phyloP scores from a whole-genome alignment of 2,329 filamentous ascomycete species.

The Xylaria sp. region DNA sequence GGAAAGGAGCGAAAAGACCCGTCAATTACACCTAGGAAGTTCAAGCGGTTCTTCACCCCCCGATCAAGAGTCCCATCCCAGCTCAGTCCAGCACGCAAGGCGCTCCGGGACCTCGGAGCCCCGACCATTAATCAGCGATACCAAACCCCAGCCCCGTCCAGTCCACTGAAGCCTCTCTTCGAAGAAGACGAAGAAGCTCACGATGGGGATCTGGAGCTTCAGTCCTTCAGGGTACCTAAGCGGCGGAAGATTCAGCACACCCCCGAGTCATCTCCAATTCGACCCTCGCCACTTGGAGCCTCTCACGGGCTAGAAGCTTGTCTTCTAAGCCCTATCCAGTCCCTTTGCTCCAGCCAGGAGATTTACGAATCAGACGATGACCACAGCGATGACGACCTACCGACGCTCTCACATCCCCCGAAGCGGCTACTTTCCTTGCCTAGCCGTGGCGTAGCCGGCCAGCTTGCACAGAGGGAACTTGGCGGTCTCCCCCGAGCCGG shows the following conservation, averaged over 20 bases:
- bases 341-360: constrained; percentile 41
- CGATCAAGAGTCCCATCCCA: constrained; percentile 48
- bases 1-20: constrained; percentile 56
- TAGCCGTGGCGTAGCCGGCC: constrained; percentile 46
- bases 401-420: constrained; percentile 25
- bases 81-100: constrained; percentile 47
- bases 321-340: constrained; percentile 49
- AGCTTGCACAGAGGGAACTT: constrained; percentile 48
- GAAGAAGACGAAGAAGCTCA: constrained; percentile 39
- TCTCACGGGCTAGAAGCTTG: constrained; percentile 24
- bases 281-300: constrained; percentile 35
- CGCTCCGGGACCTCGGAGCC: constrained; percentile 49
- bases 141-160: constrained; percentile 47
- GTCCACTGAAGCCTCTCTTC: constrained; percentile 45
- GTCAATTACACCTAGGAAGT: constrained; percentile 61
- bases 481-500: constrained; percentile 46
- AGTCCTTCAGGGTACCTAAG: constrained; percentile 40
- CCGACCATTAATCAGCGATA: constrained; percentile 47
- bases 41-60: constrained; percentile 59
- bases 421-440: constrained; percentile 42
- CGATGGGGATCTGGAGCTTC: constrained; percentile 30
- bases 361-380: constrained; percentile 43
- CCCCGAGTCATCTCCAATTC: constrained; percentile 46
- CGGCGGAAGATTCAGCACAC: constrained; percentile 48
- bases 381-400: constrained; percentile 41